These are phyloP conservation scores for Mollisiaceae sp. DNA, from an alignment of 2,329 filamentous ascomycete species.

Conservation along the genomic window DNA sequence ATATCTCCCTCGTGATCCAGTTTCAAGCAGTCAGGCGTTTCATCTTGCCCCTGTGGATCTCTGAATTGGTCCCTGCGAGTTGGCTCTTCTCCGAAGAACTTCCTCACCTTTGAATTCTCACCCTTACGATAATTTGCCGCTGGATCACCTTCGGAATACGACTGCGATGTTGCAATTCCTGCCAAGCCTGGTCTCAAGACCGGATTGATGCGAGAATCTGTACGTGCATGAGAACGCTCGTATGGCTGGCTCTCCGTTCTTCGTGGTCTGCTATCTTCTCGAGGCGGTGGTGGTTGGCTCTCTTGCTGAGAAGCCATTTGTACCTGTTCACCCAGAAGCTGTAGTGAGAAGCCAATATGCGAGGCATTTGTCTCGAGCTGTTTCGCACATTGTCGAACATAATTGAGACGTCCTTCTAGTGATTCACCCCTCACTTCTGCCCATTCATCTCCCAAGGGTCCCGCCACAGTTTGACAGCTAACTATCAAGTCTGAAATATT, in stretches of 20 bases:
- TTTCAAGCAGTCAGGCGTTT: constrained; percentile 81
- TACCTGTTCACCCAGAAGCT: constrained; percentile 84
- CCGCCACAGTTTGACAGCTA: constrained; percentile 88
- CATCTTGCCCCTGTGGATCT: constrained; percentile 55
- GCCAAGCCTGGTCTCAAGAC: constrained; percentile 37
- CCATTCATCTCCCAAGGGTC: constrained; percentile 94
- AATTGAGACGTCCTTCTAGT: constrained; percentile 82
- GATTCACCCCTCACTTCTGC: constrained; percentile 88
- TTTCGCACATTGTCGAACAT: constrained; percentile 76
- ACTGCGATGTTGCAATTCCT: constrained; percentile 54
- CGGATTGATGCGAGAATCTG: constrained; percentile 54
- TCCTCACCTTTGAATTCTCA: constrained; percentile 67
- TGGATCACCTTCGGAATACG: constrained; percentile 60
- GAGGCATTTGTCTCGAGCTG: constrained; percentile 86
- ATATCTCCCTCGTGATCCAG: constrained; percentile 90
- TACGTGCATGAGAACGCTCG: constrained; percentile 59
- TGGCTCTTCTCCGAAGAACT: constrained; percentile 69
- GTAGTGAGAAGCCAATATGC: constrained; percentile 85
- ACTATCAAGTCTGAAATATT: constrained; percentile 88
- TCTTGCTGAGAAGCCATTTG: constrained; percentile 58
- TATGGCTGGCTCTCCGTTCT: constrained; percentile 64
- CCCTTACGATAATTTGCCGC: constrained; percentile 61
- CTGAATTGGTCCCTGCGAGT: constrained; percentile 34
- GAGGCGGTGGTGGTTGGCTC: constrained; percentile 40
- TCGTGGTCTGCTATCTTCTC: constrained; percentile 51